A percentile compares a stretch with the other conserved stretches of the same genome.
phyloP scores from a whole-genome alignment of 495 filamentous ascomycete genomes.

The Neurospora africana region DNA sequence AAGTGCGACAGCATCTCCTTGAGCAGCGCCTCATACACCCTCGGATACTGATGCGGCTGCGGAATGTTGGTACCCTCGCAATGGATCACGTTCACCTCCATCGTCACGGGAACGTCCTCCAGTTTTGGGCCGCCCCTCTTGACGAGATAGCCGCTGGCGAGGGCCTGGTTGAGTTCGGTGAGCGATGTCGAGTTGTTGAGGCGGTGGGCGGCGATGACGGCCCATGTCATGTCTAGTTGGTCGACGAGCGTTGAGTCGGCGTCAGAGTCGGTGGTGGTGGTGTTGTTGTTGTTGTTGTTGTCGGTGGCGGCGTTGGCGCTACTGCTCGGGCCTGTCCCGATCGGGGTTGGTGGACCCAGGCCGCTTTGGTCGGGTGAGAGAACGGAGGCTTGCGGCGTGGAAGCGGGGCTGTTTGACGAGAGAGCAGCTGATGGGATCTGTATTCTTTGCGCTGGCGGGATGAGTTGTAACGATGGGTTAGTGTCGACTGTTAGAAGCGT shows the following conservation, averaged over 20 bases:
- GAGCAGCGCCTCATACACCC: slow-evolving; percentile 50
- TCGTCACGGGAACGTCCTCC: slow-evolving; percentile 50
- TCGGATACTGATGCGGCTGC: slow-evolving; percentile 14
- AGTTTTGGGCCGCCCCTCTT: slow-evolving; percentile 55
- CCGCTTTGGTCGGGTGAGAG: slow-evolving; percentile 46
- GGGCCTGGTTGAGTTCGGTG: slow-evolving; percentile 50
- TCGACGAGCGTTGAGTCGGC: slow-evolving; percentile 68
- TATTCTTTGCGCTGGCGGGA: slow-evolving; percentile 39
- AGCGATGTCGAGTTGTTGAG: slow-evolving; percentile 55
- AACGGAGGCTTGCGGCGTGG: slow-evolving; percentile 45
- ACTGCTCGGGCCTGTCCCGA: slow-evolving; percentile 15
- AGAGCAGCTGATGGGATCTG: slow-evolving; percentile 23
- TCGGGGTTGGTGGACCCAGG: slow-evolving; percentile 36
- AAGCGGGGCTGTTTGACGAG: slow-evolving; percentile 43
- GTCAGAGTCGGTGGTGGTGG: slow-evolving; percentile 41
- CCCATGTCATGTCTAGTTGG: slow-evolving; percentile 71
- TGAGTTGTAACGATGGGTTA: slow-evolving; percentile 53
- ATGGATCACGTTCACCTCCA: slow-evolving; percentile 59
- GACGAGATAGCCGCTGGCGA: slow-evolving; percentile 66
- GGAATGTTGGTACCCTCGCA: slow-evolving; percentile 30
- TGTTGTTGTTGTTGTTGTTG: not conserved
- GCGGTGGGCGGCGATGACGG: slow-evolving; percentile 60
- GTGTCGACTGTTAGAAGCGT: slow-evolving; percentile 57
- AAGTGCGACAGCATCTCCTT: slow-evolving; percentile 68
- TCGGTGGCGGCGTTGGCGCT: not conserved